These are phyloP conservation scores for Saprolegnia parasitica DNA, from an alignment of 352 stramenopile genomes.

Conservation along the genomic window DNA sequence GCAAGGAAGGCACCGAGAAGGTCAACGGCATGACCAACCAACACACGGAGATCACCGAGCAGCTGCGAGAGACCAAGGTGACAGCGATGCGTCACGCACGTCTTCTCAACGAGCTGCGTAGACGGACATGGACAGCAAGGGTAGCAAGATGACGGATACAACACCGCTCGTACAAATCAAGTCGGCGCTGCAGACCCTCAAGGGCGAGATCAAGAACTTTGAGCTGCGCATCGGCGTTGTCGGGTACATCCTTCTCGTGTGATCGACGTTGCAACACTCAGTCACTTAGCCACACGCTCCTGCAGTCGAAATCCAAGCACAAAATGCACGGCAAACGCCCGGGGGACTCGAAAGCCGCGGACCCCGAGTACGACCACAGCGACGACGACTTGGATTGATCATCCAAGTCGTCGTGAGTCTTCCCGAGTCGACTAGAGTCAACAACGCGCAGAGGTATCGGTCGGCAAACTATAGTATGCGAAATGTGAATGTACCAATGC, in stretches of 20 bases:
- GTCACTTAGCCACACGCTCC: conserved; percentile 48
- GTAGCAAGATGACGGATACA: conserved; percentile 83
- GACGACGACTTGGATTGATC: conserved; percentile 74
- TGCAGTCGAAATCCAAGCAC: conserved; percentile 68
- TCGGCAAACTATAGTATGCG: no score
- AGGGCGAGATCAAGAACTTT: conserved; percentile 73
- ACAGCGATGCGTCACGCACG: neutral
- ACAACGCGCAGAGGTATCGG: no score
- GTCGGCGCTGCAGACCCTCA: conserved; percentile 70
- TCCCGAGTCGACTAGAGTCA: no score
- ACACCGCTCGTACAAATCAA: conserved; percentile 82
- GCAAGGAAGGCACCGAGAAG: conserved; percentile 59
- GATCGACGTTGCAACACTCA: no score
- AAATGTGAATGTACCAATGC: no score
- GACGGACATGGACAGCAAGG: conserved; percentile 66
- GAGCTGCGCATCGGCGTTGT: conserved; percentile 78
- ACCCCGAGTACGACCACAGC: conserved; percentile 73
- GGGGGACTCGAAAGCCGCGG: conserved; percentile 42
- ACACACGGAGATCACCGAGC: conserved; percentile 63
- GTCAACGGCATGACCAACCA: conserved; percentile 77
- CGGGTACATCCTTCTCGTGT: conserved; percentile 31
- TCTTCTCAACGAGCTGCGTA: neutral
- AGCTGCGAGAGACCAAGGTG: conserved; percentile 67
- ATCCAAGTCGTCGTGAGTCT: no score
- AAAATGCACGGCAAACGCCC: conserved; percentile 39